Conservation (phyloP, 805 yeast genomes). For the Yueomyces sp. region DNA sequence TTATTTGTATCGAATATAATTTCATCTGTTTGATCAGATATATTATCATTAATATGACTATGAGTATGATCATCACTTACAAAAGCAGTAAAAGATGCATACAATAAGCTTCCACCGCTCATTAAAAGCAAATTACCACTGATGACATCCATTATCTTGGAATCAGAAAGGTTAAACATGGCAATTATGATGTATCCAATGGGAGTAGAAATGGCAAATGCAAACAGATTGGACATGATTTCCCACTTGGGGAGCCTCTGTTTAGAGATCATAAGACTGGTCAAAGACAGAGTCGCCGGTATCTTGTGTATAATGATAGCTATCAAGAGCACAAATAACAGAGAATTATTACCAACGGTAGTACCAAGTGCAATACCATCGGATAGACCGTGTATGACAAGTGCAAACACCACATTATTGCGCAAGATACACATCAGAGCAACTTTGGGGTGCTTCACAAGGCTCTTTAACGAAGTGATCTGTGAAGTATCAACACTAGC, state of each 20-base stretch:
- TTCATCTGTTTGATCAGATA: neutral
- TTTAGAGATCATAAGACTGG: slow-evolving; percentile 33
- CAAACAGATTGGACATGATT: slow-evolving; percentile 33
- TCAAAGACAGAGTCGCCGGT: slow-evolving; percentile 50
- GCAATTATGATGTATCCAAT: slow-evolving; percentile 19
- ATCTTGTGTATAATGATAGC: slow-evolving; percentile 50
- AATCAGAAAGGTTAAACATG: slow-evolving; percentile 12
- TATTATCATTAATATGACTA: neutral
- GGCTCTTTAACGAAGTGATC: slow-evolving; percentile 7
- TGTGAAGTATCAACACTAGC: slow-evolving; percentile 1
- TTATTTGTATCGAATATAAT: neutral
- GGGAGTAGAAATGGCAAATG: slow-evolving; percentile 24
- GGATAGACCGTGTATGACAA: slow-evolving; percentile 44
- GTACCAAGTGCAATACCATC: slow-evolving; percentile 58
- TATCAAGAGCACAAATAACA: slow-evolving; percentile 32
- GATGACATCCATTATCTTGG: slow-evolving; percentile 18
- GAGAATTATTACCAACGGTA: slow-evolving; percentile 28
- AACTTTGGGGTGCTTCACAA: slow-evolving; percentile 11
- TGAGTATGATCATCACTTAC: slow-evolving; percentile 9
- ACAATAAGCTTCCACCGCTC: slow-evolving; percentile 25
- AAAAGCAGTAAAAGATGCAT: slow-evolving; percentile 24
- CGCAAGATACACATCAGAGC: slow-evolving; percentile 22
- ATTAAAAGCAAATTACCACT: slow-evolving; percentile 21
- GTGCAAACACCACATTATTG: slow-evolving; percentile 42
- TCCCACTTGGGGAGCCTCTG: slow-evolving; percentile 26